Evolutionary conservation across 140 eudicot genomes (phyloP).

Genomic region (Ambrosia hybrid): DNA sequence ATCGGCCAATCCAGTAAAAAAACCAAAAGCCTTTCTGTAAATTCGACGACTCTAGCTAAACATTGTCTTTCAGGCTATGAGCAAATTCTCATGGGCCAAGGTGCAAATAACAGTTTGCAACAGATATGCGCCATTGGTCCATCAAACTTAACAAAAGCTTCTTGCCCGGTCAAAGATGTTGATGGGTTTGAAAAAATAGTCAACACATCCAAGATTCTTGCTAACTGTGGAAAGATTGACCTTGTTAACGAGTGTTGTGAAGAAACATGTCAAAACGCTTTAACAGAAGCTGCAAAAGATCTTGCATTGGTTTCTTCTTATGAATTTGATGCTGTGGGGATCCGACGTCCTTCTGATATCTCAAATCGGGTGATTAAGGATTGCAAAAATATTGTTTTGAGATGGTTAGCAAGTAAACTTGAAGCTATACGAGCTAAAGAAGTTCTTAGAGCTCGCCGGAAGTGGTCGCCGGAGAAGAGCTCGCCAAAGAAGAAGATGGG

Average conservation of each 20-base stretch:
- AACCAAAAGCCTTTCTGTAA: slow-evolving; percentile 65
- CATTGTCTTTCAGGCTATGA: slow-evolving; percentile 78
- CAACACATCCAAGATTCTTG: too few relatives aligned
- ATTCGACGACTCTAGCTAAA: slow-evolving; percentile 52
- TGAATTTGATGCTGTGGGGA: too few relatives aligned
- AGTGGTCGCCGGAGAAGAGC: too few relatives aligned
- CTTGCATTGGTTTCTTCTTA: too few relatives aligned
- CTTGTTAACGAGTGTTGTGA: too few relatives aligned
- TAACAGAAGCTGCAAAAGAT: too few relatives aligned
- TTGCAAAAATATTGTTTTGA: slow-evolving; percentile 69
- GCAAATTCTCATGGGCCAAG: slow-evolving; percentile 75
- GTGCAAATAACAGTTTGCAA: slow-evolving; percentile 37
- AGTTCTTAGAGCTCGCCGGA: slow-evolving; percentile 59
- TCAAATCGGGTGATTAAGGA: slow-evolving; percentile 55
- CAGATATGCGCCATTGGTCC: too few relatives aligned
- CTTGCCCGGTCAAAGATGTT: too few relatives aligned
- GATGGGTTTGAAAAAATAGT: slow-evolving; percentile 43
- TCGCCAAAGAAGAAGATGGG: background rate
- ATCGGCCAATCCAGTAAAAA: slow-evolving; percentile 81
- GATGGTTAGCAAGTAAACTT: slow-evolving; percentile 93
- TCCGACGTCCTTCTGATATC: slow-evolving; percentile 44
- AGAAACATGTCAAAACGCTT: too few relatives aligned
- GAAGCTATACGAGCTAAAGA: slow-evolving; percentile 77
- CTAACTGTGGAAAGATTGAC: too few relatives aligned
- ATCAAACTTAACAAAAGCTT: too few relatives aligned